These are phyloP conservation scores for Xylariales sp. DNA, from an alignment of 2,329 filamentous ascomycete species.

Conservation along the genomic window DNA sequence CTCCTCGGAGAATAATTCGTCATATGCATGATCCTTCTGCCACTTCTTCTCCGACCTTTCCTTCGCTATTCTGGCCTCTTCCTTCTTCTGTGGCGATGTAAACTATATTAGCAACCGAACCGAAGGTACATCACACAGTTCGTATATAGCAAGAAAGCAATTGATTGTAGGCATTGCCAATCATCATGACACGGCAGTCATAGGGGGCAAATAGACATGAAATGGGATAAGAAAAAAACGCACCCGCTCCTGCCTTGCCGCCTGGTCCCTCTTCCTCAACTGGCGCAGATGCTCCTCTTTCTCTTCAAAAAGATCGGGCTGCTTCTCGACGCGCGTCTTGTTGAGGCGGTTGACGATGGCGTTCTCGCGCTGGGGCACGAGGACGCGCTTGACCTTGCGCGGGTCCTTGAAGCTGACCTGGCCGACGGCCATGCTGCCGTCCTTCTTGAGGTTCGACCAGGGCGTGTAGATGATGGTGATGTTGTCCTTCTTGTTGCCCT, in stretches of 20 bases:
- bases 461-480: constrained; percentile 97
- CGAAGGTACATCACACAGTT: neutral
- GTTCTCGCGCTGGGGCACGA: constrained; percentile 86
- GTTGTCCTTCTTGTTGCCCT: constrained; percentile 99
- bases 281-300: constrained; percentile 80
- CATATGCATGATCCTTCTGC: constrained; percentile 98
- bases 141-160: neutral
- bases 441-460: constrained; percentile 95
- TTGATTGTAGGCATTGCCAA: neutral
- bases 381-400: constrained; percentile 84
- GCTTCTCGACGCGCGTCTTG: constrained; percentile 94
- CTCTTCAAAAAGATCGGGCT: constrained; percentile 84
- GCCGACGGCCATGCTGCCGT: constrained; percentile 93
- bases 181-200: neutral
- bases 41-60: constrained; percentile 91
- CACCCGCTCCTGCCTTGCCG: constrained; percentile 71
- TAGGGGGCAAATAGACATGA: constrained; percentile 2
- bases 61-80: constrained; percentile 77
- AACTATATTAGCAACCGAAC: constrained; percentile 12
- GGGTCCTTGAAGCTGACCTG: constrained; percentile 95
- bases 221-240: constrained; percentile 44
- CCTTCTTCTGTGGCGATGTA: constrained; percentile 69
- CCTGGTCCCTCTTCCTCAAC: constrained; percentile 77
- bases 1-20: constrained; percentile 88
- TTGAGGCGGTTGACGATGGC: constrained; percentile 95